Conservation (phyloP, 2,329 filamentous ascomycete genomes). For the Dactylellina drechsleri region DNA sequence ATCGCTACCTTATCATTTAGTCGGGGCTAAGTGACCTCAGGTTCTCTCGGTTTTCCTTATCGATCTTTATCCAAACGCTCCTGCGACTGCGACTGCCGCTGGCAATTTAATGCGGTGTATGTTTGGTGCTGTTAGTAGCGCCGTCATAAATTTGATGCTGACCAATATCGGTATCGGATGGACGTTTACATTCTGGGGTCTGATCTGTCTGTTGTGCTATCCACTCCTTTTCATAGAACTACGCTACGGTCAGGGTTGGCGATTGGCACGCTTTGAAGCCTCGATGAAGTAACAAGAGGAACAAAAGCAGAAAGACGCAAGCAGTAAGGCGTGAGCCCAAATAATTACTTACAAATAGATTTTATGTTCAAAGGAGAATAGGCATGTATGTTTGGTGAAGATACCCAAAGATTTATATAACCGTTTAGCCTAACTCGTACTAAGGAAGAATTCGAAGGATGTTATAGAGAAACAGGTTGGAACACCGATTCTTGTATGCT, state of each 20-base stretch:
- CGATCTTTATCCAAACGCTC: slow-evolving; percentile 71
- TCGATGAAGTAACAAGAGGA: slow-evolving; percentile 30
- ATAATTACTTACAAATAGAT: too few relatives aligned
- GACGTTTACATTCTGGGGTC: slow-evolving; percentile 70
- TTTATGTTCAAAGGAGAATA: too few relatives aligned
- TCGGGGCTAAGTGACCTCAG: slow-evolving; percentile 8
- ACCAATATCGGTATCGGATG: slow-evolving; percentile 69
- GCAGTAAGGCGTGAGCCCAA: too few relatives aligned
- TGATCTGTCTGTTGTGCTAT: slow-evolving; percentile 66
- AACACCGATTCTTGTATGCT: background rate
- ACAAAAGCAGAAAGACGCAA: slow-evolving; percentile 5
- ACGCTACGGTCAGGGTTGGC: slow-evolving; percentile 66
- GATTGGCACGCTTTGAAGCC: slow-evolving; percentile 63
- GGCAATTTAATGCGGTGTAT: slow-evolving; percentile 73
- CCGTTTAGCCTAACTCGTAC: background rate
- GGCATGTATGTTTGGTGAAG: too few relatives aligned
- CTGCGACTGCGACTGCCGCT: slow-evolving; percentile 72
- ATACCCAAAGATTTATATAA: background rate
- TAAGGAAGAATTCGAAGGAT: too few relatives aligned
- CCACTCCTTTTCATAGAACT: slow-evolving; percentile 67
- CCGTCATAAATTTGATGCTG: slow-evolving; percentile 71
- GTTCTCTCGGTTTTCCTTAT: slow-evolving; percentile 71
- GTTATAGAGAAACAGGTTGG: too few relatives aligned
- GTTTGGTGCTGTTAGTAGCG: slow-evolving; percentile 70
- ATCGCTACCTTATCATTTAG: too few relatives aligned